Base-by-base conservation (phyloP, 805 yeast species). In the Saccharomycopsis babjevae region DNA sequence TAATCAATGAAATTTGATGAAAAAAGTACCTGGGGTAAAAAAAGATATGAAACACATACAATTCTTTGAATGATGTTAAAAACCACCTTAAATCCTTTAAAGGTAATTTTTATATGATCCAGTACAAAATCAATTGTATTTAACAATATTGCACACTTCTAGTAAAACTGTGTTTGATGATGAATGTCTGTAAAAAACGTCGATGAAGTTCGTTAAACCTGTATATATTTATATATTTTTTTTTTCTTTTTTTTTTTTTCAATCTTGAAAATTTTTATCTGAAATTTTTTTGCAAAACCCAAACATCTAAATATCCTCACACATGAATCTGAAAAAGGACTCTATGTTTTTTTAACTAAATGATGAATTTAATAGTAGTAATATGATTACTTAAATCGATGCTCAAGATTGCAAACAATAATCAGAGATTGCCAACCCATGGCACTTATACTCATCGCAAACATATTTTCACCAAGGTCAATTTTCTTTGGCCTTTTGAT, bases 371-470 rank as follows among this genome's bases (percentile, higher is more conserved):
- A 10, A 6, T 1, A 22, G 13, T 7, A 10, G 16, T 1, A 22
- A 15, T 7, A 25, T 22, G 16, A 46, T 46, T 16, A 46, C 1
- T 11, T 10, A 22, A 46, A 46, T 25, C 28, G 16, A 46, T 25
- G 28, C 22, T 46, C 67, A 15, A 46, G 52, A 22, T 46, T 46
- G 52, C 52, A 46, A 16, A 82, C 74, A 58, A 88, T 73, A 0
- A 90, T 91, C 54, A 85, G 83, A 5, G 89, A 80, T 61, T 88
- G 94, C 93, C 93, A 88, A 1, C 94, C 96, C 16, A 84, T 85
- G 6, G 92, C 89, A 1, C 88, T 79, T 39, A 86, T 78, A 0
- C 84, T 83, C 22, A 86, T 70, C 68, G 85, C 83, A 38, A 73
- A 72, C 3, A 82, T 82, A 3, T 67, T 67, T 0, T 62, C 75